Evolutionary conservation across 78 protist genomes (phyloP), one percentile per base, ranked within the genome.

Genomic region (Blattamonas nauphoetae): DNA sequence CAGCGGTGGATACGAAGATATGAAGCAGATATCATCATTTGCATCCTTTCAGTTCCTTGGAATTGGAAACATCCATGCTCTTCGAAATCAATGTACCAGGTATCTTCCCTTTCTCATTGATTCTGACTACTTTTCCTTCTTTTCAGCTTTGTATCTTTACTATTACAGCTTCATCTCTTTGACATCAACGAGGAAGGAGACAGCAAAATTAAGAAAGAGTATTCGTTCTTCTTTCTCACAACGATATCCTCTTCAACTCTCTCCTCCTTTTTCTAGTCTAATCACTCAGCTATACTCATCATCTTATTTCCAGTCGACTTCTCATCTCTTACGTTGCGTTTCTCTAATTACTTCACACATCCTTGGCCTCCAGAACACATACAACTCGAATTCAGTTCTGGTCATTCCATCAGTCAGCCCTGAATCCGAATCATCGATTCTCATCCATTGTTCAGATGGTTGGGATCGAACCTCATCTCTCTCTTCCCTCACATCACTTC

Each of bases 391-490:
- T 21, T 55, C 71, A 29, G 38, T 21, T 55, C 38, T 55, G 11
- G 38, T 21, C 71, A 29, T 21, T 55, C 71, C 71, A 55, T 55
- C 71, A 55, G 71, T 29, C 71, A 21, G 11, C 71, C 11, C 21
- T 21, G 38, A 29, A 11, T 55, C 71, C 71, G 38, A 55, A 21
- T 21, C 38, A 11, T 29, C 11, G 38, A 79, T 85, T 2, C 85
- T 87, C 46, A 81, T 87, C 44, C 89, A 87, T 32, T 87, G 89
- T 87, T 43, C 81, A 77, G 90, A 88, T 42, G 90, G 90, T 1
- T 88, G 90, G 90, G 90, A 88, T 11, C 90, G 90, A 6, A 88
- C 90, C 42, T 6, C 90, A 1, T 86, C 64, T 41, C 45, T 88
- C 1, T 4, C 4, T 34, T 55, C 88, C 44, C 35, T 86, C 35